Percentiles rank a stretch among this genome's conserved stretches.
phyloP scores from a whole-genome alignment of 2,329 filamentous ascomycete genomes.

The Penicillium carneum region DNA sequence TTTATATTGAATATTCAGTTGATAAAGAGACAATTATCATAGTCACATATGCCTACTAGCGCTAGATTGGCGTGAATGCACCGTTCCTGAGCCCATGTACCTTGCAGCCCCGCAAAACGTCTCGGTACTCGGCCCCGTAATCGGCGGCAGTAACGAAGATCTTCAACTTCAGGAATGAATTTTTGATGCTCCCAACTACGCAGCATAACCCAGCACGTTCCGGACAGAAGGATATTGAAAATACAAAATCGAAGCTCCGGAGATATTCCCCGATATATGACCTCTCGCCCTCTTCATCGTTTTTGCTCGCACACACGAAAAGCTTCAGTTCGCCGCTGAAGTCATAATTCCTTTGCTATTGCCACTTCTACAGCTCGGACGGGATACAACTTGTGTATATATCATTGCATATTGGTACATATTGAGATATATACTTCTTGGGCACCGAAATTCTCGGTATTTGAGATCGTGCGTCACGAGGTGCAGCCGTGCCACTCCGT shows the following conservation, averaged over 20 bases:
- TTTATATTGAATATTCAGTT: not conserved
- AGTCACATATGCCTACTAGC: not conserved
- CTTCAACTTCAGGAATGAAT: conserved; percentile 17
- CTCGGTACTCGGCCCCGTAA: conserved; percentile 13
- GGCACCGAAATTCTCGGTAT: not conserved
- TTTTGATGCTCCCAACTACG: conserved; percentile 52
- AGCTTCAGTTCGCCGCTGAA: conserved; percentile 6
- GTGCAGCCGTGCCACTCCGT: not conserved
- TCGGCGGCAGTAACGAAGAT: conserved; percentile 15
- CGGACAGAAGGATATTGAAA: conserved; percentile 34
- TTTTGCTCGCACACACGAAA: not conserved
- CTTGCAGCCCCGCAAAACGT: conserved; percentile 12
- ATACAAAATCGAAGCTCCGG: conserved; percentile 21
- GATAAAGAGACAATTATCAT: not conserved
- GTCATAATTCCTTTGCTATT: conserved; percentile 1
- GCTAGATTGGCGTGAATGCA: not conserved
- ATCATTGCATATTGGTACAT: not conserved
- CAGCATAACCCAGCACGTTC: conserved; percentile 54
- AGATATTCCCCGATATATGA: conserved; percentile 13
- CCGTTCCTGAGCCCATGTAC: not conserved
- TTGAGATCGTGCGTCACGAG: not conserved
- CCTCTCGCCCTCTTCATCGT: not conserved
- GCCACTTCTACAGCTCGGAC: not conserved
- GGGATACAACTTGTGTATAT: not conserved
- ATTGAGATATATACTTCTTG: not conserved